Evolutionary conservation across 495 filamentous ascomycete genomes (phyloP), one percentile per base, ranked within the genome.

Genomic region (Friedmanniomyces endolithicus): DNA sequence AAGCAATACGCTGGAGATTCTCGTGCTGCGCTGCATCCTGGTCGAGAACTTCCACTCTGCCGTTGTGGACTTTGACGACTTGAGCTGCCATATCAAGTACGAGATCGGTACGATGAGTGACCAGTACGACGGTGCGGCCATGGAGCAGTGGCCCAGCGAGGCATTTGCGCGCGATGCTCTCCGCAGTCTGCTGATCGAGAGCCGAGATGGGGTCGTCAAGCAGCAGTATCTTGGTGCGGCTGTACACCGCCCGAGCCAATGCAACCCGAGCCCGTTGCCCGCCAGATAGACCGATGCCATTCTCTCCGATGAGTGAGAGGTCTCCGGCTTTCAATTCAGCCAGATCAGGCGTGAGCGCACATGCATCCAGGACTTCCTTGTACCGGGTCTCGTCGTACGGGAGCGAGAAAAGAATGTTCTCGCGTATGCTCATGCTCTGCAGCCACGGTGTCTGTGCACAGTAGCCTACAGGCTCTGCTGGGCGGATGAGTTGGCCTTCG

Each of bases 391-490:
- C 77, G 51, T 90, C 83, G 52, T 85, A 86, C 0, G 77, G 77
- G 11, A 81, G 76, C 37, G 82, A 84, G 65, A 92, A 92, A 0
- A 90, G 67, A 41, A 90, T 89, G 56, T 90, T 90, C 31, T 90
- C 83, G 1, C 83, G 82, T 44, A 94, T 88, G 55, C 80, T 90
- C 86, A 90, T 90, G 61, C 84, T 90, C 64, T 92, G 86, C 7
- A 94, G 73, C 88, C 88, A 94, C n/a, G 88, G 85, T 3, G 80
- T 85, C 61, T 94, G 87, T 1, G 82, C 80, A 64, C 86, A 90
- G 68, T 90, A 94, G 11, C 83, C 87, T 1, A 90, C 70, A 71
- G 82, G 83, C 48, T 84, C 81, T 23, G 76, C 78, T 2, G 86
- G 80, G 16, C 81, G 67, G 11, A 71, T 65, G 22, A 75, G 75